Conservation (phyloP, 2,329 filamentous ascomycete species). For the Hypocreales sp. region DNA sequence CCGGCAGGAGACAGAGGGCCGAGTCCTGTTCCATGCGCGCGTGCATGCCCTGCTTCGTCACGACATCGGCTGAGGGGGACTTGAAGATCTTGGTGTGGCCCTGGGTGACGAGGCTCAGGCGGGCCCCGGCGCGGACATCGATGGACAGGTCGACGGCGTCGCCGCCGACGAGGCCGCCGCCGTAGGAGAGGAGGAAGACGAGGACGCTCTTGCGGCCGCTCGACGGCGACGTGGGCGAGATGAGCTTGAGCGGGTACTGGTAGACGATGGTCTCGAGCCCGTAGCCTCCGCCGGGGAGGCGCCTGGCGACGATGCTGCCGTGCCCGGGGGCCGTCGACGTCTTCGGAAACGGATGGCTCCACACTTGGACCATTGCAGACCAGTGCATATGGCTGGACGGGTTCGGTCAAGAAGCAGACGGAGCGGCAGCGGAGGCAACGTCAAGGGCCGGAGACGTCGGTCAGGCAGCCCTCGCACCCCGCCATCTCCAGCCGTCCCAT, state of each 20-base stretch:
- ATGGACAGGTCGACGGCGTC: conserved; percentile 66
- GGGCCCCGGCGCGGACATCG: conserved; percentile 45
- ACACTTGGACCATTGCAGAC: conserved; percentile 6
- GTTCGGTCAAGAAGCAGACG: too few relatives aligned
- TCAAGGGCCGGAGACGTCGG: too few relatives aligned
- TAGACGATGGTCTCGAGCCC: conserved; percentile 64
- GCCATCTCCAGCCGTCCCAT: too few relatives aligned
- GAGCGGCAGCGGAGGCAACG: too few relatives aligned
- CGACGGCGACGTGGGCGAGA: conserved; percentile 54
- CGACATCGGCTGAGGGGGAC: conserved; percentile 37
- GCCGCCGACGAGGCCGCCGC: conserved; percentile 79
- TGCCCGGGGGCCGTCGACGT: conserved; percentile 62
- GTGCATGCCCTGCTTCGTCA: conserved; percentile 42
- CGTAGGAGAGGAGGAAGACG: conserved; percentile 86
- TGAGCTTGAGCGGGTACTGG: conserved; percentile 89
- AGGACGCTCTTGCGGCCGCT: conserved; percentile 52
- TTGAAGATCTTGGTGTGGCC: conserved; percentile 97
- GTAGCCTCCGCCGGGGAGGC: conserved; percentile 56
- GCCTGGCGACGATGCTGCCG: conserved; percentile 58
- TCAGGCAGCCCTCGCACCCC: too few relatives aligned
- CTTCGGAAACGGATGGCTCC: conserved; percentile 49
- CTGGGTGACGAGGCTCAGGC: conserved; percentile 52
- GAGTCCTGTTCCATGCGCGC: conserved; percentile 33
- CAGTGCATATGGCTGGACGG: too few relatives aligned
- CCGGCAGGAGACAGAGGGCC: conserved; percentile 58